Conservation (phyloP, 805 yeast genomes). For the Starmerella sirachaensis region DNA sequence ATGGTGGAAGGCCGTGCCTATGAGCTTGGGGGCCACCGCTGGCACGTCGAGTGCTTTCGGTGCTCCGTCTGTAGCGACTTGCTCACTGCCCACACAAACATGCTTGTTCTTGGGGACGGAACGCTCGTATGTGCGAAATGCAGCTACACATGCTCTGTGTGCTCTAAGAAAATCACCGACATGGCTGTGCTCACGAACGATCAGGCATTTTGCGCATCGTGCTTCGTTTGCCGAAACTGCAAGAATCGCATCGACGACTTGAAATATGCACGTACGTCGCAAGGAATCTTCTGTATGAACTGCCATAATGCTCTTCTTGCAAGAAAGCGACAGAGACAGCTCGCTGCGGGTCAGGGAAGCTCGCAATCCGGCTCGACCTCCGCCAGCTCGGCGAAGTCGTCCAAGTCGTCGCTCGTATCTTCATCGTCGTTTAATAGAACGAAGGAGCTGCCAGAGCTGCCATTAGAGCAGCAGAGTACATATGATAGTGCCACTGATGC, state of each 20-base stretch:
- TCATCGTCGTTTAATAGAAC: conserved; percentile 6
- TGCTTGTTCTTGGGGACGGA: conserved; percentile 87
- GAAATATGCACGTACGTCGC: conserved; percentile 83
- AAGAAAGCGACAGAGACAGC: conserved; percentile 49
- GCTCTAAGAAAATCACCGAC: conserved; percentile 80
- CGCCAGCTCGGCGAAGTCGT: not conserved
- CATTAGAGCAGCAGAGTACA: too few species aligned
- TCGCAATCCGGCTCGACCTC: not conserved
- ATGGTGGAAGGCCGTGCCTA: conserved; percentile 80
- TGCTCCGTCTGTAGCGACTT: conserved; percentile 74
- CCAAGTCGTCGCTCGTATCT: conserved; percentile 3
- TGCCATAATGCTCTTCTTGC: conserved; percentile 79
- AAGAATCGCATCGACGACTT: conserved; percentile 74
- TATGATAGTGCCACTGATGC: too few species aligned
- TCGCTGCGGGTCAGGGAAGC: not conserved
- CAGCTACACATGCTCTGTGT: conserved; percentile 78
- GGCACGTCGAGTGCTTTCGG: conserved; percentile 90
- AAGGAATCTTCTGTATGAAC: conserved; percentile 83
- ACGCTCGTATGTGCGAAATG: conserved; percentile 80
- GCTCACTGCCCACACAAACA: conserved; percentile 77
- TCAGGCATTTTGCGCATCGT: conserved; percentile 81
- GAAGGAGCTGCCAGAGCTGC: conserved; percentile 19
- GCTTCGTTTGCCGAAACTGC: conserved; percentile 86
- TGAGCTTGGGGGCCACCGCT: conserved; percentile 84
- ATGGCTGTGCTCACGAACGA: conserved; percentile 91